Base-by-base conservation (phyloP, 176 grass and related monocot genomes). In the Oryza longistaminata region DNA sequence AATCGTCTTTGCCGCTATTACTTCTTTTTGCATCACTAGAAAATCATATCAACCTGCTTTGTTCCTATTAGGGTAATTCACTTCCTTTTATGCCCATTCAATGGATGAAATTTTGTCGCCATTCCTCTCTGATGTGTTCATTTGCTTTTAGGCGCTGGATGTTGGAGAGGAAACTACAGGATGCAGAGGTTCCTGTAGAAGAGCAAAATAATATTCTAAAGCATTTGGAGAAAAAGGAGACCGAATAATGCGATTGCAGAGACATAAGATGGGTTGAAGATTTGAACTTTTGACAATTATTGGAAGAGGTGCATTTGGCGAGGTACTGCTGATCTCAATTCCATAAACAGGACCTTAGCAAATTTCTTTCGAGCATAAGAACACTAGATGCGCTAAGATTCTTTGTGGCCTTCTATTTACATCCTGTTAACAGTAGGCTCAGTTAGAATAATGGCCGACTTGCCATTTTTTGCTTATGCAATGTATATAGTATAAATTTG, bases 231-330 rank as follows among this genome's bases (percentile, higher is more conserved):
- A 96, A 92, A 81, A 99, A 99, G 10, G 96, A 99, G 68, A 99
- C 96, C 25, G 93, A 99, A 86, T 96, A 96, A 99, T 99, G 96
- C 91, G 96, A 22, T 85, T 92, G 65, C 93, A 99, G 79, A 96
- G 96, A 89, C 93, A 99, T 80, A 99, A 96, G 87, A 96, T 99
- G 91, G 91, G 91, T 91, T 49, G 96, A 99, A 83, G 96, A 99
- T 91, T 99, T 99, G 93, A 96, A 80, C 93, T 99, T 83, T 87
- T 99, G 83, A 99, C 96, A 26, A 99, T 99, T 84, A 99, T 99
- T 74, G 96, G 96, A 80, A 94, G 96, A 88, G 96, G 96, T 72
- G 96, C 96, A 79, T 99, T 98, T 50, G 96, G 96, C 43, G 96
- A 98, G 93, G 93, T 98, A 88, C 62, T 55, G 16, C 21, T 58